Base-by-base conservation (phyloP, 2,329 filamentous ascomycete species). In the Colletotrichum limetticola region DNA sequence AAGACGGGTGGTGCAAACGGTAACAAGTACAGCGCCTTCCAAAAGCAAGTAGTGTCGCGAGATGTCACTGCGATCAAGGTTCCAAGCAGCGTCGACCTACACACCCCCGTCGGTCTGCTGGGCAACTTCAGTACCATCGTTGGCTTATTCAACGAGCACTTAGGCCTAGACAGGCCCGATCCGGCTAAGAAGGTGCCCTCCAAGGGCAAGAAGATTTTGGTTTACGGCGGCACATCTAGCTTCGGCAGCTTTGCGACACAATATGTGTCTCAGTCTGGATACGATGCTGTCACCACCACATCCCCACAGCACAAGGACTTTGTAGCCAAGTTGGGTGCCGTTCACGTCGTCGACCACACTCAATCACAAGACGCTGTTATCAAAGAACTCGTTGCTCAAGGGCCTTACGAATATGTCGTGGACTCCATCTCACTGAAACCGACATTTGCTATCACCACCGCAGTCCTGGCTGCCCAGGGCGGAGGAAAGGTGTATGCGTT, bases 171-270 rank as follows among this genome's bases (percentile, higher is more conserved):
- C 78, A 5, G 79, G 77, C 3, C 76, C 74, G 7, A 74, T 78
- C 2, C 73, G 75, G 14, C 71, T 74, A 12, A 57, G 53, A 56
- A 77, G 76, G 9, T 64, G 56, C 24, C 68, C 2, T 57, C 71
- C 26, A 79, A 78, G 52, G 55, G 66, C 37, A 85, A 69, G 28
- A 72, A 42, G 22, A 57, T 80, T 12, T 55, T 79, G 52, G 72
- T 82, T 49, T 89, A 86, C 85, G 88, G 88, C 19, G 89, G 87
- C 0, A 83, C 85, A 5, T 84, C 85, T 0, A 82, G 80, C 14
- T 85, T 87, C 0, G 86, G 87, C 2, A 82, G 82, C 56, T 83
- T 82, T 52, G 84, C 83, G 1, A 82, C 87, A 7, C 87, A 89
- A 71, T 78, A 88, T 1, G 81, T 82, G 4, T 78, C 78, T 5